These are phyloP conservation scores for Fusarium avenaceum DNA, from an alignment of 2,329 filamentous ascomycete species.

Conservation along the genomic window DNA sequence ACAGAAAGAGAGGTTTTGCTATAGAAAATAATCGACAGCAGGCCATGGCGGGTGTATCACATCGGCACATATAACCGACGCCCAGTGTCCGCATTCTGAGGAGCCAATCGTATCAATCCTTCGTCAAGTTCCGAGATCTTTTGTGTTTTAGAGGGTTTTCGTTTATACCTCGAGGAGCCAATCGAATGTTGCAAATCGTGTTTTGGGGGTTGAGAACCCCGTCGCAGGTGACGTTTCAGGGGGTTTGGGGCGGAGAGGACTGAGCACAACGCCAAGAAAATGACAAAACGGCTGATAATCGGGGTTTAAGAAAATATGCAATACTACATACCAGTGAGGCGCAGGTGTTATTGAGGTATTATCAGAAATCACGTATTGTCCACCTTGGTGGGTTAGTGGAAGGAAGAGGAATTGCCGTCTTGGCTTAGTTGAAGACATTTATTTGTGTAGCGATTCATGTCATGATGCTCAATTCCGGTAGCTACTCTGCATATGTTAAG, in stretches of 20 bases:
- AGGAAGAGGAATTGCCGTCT: too few species aligned
- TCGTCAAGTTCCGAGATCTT: slow-evolving; percentile 24
- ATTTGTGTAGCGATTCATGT: too few species aligned
- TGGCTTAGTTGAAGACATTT: too few species aligned
- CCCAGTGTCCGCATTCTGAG: not conserved
- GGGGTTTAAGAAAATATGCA: too few species aligned
- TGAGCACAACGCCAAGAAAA: too few species aligned
- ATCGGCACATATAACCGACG: not conserved
- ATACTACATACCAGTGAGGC: too few species aligned
- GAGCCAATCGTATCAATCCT: slow-evolving; percentile 8
- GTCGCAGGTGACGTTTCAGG: slow-evolving; percentile 19
- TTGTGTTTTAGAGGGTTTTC: not conserved
- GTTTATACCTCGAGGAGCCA: slow-evolving; percentile 3
- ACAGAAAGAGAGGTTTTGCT: not conserved
- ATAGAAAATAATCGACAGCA: slow-evolving; percentile 7
- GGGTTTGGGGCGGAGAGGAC: not conserved
- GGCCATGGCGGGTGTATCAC: slow-evolving; percentile 1
- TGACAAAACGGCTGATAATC: too few species aligned
- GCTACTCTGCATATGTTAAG: too few species aligned
- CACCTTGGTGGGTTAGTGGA: too few species aligned
- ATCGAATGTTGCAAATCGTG: not conserved
- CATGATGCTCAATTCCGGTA: too few species aligned
- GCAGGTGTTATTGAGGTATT: too few species aligned
- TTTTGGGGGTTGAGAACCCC: not conserved
- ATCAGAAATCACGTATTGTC: too few species aligned